These are phyloP conservation scores for Talaromyces sp. DNA, from an alignment of 2,329 filamentous ascomycete species.

Conservation along the genomic window DNA sequence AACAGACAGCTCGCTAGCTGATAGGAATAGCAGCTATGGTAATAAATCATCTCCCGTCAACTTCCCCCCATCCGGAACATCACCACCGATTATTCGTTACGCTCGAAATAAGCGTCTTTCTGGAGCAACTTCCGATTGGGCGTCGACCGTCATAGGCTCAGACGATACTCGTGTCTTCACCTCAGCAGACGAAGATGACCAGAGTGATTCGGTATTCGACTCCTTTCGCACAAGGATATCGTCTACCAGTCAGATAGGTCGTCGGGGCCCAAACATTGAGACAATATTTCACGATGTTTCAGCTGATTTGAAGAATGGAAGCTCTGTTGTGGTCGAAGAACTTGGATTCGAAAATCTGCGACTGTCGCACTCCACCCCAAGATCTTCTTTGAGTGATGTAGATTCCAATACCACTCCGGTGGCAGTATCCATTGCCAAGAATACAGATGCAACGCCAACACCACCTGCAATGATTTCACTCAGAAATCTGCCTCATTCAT, in stretches of 20 bases:
- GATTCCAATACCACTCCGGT: slow-evolving; percentile 17
- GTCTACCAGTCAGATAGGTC: slow-evolving; percentile 50
- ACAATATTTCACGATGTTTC: slow-evolving; percentile 59
- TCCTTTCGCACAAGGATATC: slow-evolving; percentile 59
- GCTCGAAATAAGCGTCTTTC: slow-evolving; percentile 51
- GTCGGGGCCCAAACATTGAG: slow-evolving; percentile 57
- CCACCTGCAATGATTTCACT: not conserved
- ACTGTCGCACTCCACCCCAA: slow-evolving; percentile 26
- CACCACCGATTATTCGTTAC: slow-evolving; percentile 30
- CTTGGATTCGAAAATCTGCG: slow-evolving; percentile 48
- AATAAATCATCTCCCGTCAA: slow-evolving; percentile 7
- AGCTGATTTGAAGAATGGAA: slow-evolving; percentile 37
- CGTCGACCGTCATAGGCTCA: slow-evolving; percentile 58
- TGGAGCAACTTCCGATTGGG: slow-evolving; percentile 55
- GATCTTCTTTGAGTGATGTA: slow-evolving; percentile 25
- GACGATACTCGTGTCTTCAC: slow-evolving; percentile 57
- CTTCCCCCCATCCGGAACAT: slow-evolving; percentile 15
- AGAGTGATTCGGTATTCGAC: slow-evolving; percentile 61
- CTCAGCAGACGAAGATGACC: slow-evolving; percentile 59
- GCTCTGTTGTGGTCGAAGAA: slow-evolving; percentile 46
- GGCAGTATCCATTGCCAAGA: slow-evolving; percentile 9
- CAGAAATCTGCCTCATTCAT: not conserved
- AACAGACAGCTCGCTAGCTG: slow-evolving; percentile 4
- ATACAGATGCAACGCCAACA: slow-evolving; percentile 16
- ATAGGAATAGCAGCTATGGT: slow-evolving; percentile 3